These are phyloP conservation scores for Oenanthe javanica DNA, from an alignment of 140 eudicot species.

Conservation along the genomic window DNA sequence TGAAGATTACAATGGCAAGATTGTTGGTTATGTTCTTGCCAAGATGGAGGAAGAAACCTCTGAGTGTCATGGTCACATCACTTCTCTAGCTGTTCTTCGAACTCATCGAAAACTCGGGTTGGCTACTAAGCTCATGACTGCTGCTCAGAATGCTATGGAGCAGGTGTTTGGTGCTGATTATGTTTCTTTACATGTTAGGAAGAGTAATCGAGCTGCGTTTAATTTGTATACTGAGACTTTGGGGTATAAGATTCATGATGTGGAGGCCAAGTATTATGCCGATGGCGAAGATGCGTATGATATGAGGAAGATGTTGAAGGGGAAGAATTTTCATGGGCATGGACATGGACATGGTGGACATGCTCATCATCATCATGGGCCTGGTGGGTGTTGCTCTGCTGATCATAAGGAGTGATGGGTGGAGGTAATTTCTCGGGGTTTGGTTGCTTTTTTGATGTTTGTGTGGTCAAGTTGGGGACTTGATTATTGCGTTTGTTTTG, in stretches of 20 bases:
- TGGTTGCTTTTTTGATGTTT: background rate
- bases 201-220: slow-evolving; percentile 87
- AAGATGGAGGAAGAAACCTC: slow-evolving; percentile 86
- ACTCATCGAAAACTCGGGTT: slow-evolving; percentile 54
- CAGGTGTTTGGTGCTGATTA: slow-evolving; percentile 80
- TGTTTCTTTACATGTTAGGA: slow-evolving; percentile 81
- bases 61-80: slow-evolving; percentile 87
- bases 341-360: slow-evolving; percentile 22
- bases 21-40: slow-evolving; percentile 81
- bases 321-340: slow-evolving; percentile 21
- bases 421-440: slow-evolving; percentile 4
- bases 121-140: slow-evolving; percentile 57
- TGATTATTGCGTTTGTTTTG: background rate
- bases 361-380: slow-evolving; percentile 7
- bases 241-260: slow-evolving; percentile 74
- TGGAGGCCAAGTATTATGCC: slow-evolving; percentile 88
- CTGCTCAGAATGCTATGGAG: slow-evolving; percentile 89
- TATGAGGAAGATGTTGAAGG: slow-evolving; percentile 80
- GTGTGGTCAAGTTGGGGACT: background rate
- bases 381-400: slow-evolving; percentile 13
- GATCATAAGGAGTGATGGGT: slow-evolving; percentile 2
- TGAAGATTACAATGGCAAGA: slow-evolving; percentile 76
- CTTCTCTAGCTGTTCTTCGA: slow-evolving; percentile 79
- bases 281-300: slow-evolving; percentile 98
- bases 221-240: slow-evolving; percentile 68